Evolutionary conservation across 805 yeast genomes (phyloP).

Genomic region (Saccharomycopsis sp.): DNA sequence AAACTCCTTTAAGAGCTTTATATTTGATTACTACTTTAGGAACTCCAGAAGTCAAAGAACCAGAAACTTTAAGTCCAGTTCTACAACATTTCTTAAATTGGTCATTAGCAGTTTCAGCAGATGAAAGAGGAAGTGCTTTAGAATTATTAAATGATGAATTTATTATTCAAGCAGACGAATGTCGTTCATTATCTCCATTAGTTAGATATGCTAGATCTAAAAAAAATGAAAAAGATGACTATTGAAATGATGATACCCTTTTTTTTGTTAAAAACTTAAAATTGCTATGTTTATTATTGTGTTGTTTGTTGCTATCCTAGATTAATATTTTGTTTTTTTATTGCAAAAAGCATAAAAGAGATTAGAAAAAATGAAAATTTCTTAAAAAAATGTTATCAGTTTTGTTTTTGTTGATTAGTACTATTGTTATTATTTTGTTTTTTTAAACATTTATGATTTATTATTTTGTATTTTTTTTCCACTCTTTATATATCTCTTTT

Average conservation of each 20-base stretch:
- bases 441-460: too few relatives aligned
- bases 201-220: slow-evolving; percentile 67
- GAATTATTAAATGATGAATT: slow-evolving; percentile 62
- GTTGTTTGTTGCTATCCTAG: background rate
- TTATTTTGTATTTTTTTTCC: too few relatives aligned
- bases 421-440: too few relatives aligned
- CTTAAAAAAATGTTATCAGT: too few relatives aligned
- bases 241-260: background rate
- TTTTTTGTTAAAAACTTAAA: background rate
- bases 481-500: too few relatives aligned
- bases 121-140: slow-evolving; percentile 67
- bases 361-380: too few relatives aligned
- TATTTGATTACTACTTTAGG: slow-evolving; percentile 95
- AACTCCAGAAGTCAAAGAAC: slow-evolving; percentile 86
- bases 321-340: background rate
- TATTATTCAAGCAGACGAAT: slow-evolving; percentile 51
- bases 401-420: too few relatives aligned
- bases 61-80: slow-evolving; percentile 57
- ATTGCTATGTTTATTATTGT: background rate
- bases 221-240: slow-evolving; percentile 25
- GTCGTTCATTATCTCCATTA: slow-evolving; percentile 54
- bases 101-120: slow-evolving; percentile 77
- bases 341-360: too few relatives aligned
- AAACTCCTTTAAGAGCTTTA: slow-evolving; percentile 87
- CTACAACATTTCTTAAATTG: slow-evolving; percentile 62